A percentile compares a stretch with the other conserved stretches of the same genome.
Evolutionary conservation across 2,329 filamentous ascomycete genomes (phyloP).

Genomic region (Colletotrichum truncatum): DNA sequence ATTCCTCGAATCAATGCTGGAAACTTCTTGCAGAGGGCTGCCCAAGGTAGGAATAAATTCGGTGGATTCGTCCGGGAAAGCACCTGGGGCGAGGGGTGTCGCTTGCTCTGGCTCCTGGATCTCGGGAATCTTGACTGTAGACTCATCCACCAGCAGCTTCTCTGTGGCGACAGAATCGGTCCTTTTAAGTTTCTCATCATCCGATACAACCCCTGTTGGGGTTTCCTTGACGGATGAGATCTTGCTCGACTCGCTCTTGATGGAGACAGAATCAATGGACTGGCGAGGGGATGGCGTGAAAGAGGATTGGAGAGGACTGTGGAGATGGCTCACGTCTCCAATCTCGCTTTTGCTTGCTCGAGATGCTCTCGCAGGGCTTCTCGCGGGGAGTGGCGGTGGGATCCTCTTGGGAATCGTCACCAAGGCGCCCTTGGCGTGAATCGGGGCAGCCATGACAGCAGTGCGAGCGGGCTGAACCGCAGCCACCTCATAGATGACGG

Average conservation of each 20-base stretch:
- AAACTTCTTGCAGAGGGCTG: conserved; percentile 14
- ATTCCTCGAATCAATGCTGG: conserved; percentile 12
- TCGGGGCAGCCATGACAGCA: conserved; percentile 69
- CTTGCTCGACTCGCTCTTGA: conserved; percentile 26
- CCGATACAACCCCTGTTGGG: neutral
- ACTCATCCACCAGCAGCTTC: neutral
- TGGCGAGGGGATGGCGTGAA: conserved; percentile 42
- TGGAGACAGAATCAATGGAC: conserved; percentile 30
- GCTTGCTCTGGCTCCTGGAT: conserved; percentile 2
- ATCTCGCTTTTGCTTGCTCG: conserved; percentile 64
- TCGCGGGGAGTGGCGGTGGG: conserved; percentile 79
- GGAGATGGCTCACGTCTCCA: conserved; percentile 63
- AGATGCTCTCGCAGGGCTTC: conserved; percentile 75
- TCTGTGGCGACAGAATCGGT: neutral
- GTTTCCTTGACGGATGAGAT: conserved; percentile 25
- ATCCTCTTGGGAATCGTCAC: conserved; percentile 86
- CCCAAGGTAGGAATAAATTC: conserved; percentile 14
- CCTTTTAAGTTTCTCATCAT: neutral
- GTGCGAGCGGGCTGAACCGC: conserved; percentile 66
- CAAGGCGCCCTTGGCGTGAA: conserved; percentile 78
- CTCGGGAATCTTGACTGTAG: neutral
- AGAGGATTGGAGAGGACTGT: conserved; percentile 61
- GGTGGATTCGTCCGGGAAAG: conserved; percentile 14
- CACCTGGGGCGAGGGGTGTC: conserved; percentile 23
- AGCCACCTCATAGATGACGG: conserved; percentile 75